Base-by-base conservation (phyloP, 371 early-diverging fungal genomes). In the Mortierella sp. region DNA sequence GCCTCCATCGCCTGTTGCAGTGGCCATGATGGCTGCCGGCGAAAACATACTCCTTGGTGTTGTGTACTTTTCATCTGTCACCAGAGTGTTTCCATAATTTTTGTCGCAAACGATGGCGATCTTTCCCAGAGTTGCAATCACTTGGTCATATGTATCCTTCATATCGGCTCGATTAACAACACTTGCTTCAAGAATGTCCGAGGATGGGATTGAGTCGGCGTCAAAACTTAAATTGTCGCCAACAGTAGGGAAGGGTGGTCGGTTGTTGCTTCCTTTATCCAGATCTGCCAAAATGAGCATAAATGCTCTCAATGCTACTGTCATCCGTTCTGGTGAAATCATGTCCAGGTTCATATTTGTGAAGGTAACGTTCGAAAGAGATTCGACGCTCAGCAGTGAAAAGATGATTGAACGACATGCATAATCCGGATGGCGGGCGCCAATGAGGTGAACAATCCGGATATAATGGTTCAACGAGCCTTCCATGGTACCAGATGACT, bases 371-470 rank as follows among this genome's bases (percentile, higher is more conserved):
- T 64, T 86, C 68, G 81, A 76, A 12, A 82, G 68, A 43, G 73
- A 73, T 62, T 90, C 93, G 30, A 88, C 74, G 60, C 90, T 93
- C 26, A 97, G 81, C 55, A 97, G 74, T 29, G 83, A 81, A 30
- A 85, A 86, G 12, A 95, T 73, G 37, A 95, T 81, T 58, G 90
- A 90, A 56, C 91, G 92, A 48, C 92, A 86, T 9, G 91, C 90
- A 70, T 92, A 93, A 28, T 96, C 97, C 14, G 93, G 85, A 72
- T 94, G 93, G 19, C 90, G 87, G 72, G 92, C 89, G 19, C 93
- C 84, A 7, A 94, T 87, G 84, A 93, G 95, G 57, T 93, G 93
- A 5, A 94, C 86, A 46, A 97, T 89, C 25, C 93, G 90, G 15
- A 94, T 91, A 77, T 95, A 93, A 18, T 91, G 87, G 47, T 93